Base-by-base conservation (phyloP, 805 yeast species). In the Saturnispora dispora region DNA sequence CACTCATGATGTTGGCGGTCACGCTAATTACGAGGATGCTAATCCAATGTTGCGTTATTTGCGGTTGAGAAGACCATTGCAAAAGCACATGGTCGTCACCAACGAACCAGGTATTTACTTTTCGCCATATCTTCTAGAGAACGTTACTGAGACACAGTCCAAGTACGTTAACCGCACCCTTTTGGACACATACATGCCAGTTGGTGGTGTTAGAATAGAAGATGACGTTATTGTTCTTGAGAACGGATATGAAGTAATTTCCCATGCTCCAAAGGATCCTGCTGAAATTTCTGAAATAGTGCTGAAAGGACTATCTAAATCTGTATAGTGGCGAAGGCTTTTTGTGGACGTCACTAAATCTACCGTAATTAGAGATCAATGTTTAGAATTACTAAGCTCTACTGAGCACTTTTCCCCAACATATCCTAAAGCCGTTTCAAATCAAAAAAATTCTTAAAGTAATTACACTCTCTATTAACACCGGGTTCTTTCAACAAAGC, bases 181-280 rank as follows among this genome's bases (percentile, higher is more conserved):
- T 6, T 71, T 91, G 55, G 81, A 86, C 51, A 82, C 79, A 60
- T 91, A 89, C 67, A 79, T 85, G 83, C 78, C 83, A 58, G 79
- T 93, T 52, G 99, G 99, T n/a, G 99, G 99, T 44, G 96, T 91
- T 5, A 80, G 99, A 67, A 88, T 91, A 52, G 99, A 91, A 68
- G 99, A 91, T 64, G 97, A 91, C 63, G 76, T 93, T 41, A 70
- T 88, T 44, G 83, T 91, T 30, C 87, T 96, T 1, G 74, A 74
- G 46, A 71, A 69, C 50, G 98, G 98, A 0, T 80, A 68, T 61
- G 96, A 89, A 62, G 85, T 87, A 59, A 71, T 91, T 50, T 91
- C 96, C 2, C 75, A 77, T 27, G 81, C 91, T 50, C 88, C 97
- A 1, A 83, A 85, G 52, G 95, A 93, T 63, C 89, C 97, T 1